Evolutionary conservation across 2,329 filamentous ascomycete species (phyloP).

Genomic region (Cercospora sesami): DNA sequence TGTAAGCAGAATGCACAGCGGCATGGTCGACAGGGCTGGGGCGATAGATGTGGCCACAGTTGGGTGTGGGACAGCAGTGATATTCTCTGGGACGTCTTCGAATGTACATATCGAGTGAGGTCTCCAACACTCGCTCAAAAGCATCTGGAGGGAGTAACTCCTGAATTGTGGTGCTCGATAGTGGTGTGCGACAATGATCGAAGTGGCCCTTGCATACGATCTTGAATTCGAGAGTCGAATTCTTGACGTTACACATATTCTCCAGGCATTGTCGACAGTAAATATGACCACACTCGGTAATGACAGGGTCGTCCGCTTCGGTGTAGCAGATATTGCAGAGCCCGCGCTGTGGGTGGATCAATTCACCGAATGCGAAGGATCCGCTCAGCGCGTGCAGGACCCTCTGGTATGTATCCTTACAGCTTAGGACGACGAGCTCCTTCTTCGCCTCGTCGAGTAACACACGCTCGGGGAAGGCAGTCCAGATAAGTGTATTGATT

Average conservation of each 20-base stretch:
- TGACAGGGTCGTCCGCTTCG: not conserved
- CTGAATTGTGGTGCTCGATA: not conserved
- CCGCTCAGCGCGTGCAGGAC: not conserved
- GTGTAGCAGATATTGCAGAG: conserved; percentile 1
- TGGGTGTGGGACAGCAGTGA: conserved; percentile 4
- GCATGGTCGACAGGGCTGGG: not conserved
- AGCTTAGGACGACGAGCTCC: not conserved
- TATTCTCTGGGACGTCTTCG: not conserved
- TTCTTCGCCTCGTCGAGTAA: not conserved
- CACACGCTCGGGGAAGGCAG: not conserved
- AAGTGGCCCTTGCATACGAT: not conserved
- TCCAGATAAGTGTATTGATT: not conserved
- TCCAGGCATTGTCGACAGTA: conserved; percentile 8
- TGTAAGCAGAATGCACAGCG: not conserved
- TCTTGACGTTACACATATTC: not conserved
- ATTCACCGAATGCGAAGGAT: not conserved
- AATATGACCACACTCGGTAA: not conserved
- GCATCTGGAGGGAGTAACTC: not conserved
- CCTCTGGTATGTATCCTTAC: not conserved
- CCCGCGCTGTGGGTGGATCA: not conserved
- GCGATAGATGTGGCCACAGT: conserved; percentile 4
- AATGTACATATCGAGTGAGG: not conserved
- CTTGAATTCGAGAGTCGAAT: not conserved
- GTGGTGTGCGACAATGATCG: not conserved
- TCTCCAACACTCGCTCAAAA: not conserved